These are phyloP conservation scores for Phlyctochytrium arcticum DNA, from an alignment of 192 early-diverging fungal species.

Conservation along the genomic window DNA sequence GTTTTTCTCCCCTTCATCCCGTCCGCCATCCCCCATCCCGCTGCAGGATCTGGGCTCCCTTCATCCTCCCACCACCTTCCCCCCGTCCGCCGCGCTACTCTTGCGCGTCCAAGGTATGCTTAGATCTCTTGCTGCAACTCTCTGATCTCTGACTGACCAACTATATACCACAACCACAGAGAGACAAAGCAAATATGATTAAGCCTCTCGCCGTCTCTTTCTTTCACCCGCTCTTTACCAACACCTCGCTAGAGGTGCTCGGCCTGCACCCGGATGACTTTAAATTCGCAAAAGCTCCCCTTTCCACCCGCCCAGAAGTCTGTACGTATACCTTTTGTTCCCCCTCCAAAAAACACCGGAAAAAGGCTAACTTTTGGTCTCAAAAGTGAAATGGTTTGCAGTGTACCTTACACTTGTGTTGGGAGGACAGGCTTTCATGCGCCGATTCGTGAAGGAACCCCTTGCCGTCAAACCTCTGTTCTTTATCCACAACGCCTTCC, in stretches of 20 bases:
- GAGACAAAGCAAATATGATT: too few species aligned
- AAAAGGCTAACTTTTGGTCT: too few species aligned
- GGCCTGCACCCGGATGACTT: slow-evolving; percentile 18
- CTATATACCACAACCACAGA: too few species aligned
- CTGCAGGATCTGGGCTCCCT: too few species aligned
- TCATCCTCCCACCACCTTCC: too few species aligned
- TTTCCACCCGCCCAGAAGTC: slow-evolving; percentile 8
- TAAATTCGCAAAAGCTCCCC: slow-evolving; percentile 10
- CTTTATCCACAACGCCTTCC: slow-evolving; percentile 76
- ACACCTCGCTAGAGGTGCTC: slow-evolving; percentile 9
- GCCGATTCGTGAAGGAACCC: slow-evolving; percentile 3
- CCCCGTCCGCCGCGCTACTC: too few species aligned
- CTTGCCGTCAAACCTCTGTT: slow-evolving; percentile 47
- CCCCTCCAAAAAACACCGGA: background rate
- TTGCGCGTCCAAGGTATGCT: too few species aligned
- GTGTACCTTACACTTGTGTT: slow-evolving; percentile 9
- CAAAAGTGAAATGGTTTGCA: slow-evolving; percentile 9
- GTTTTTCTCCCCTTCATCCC: too few species aligned
- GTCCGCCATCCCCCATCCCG: too few species aligned
- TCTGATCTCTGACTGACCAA: too few species aligned
- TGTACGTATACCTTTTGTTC: too few species aligned
- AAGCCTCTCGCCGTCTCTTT: background rate
- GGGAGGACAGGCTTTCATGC: slow-evolving; percentile 9
- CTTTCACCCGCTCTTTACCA: slow-evolving; percentile 18
- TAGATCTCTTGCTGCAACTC: too few species aligned